Conservation (phyloP, 2,329 filamentous ascomycete species). For the Ophiostoma himal-ulmi region DNA sequence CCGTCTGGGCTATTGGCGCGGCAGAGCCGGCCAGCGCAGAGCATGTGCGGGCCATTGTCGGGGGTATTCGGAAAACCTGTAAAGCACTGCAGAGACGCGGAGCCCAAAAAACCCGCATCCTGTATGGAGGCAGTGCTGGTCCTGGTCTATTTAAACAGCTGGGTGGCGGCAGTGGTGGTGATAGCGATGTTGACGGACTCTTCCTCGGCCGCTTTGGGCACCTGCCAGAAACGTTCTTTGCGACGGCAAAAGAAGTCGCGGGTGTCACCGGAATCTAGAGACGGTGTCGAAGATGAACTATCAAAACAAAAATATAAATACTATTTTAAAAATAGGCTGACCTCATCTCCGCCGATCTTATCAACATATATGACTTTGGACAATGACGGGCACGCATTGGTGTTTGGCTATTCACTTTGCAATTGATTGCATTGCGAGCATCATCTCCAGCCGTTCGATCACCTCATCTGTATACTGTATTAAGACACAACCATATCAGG, state of each 20-base stretch:
- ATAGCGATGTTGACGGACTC: slow-evolving; percentile 61
- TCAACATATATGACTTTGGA: not conserved
- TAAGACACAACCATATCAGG: not conserved
- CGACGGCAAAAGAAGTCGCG: slow-evolving; percentile 67
- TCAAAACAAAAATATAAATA: not conserved
- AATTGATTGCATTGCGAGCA: not conserved
- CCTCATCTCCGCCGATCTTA: not conserved
- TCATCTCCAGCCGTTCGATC: not conserved
- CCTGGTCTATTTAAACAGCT: slow-evolving; percentile 67
- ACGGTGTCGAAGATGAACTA: not conserved
- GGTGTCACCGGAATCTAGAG: slow-evolving; percentile 44
- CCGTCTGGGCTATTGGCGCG: slow-evolving; percentile 83
- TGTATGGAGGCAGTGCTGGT: slow-evolving; percentile 80
- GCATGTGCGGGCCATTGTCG: slow-evolving; percentile 66
- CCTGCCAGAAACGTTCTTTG: slow-evolving; percentile 63
- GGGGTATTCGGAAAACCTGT: slow-evolving; percentile 52
- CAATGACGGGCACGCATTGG: not conserved
- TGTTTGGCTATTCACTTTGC: not conserved
- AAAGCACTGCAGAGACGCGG: slow-evolving; percentile 48
- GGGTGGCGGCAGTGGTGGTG: slow-evolving; percentile 42
- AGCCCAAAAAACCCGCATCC: slow-evolving; percentile 50
- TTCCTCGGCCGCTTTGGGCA: slow-evolving; percentile 80
- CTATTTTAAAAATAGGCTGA: not conserved
- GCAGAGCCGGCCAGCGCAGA: slow-evolving; percentile 63
- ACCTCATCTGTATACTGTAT: not conserved